Base-by-base conservation (phyloP, 2,329 filamentous ascomycete species). In the Pseudocercospora musae region DNA sequence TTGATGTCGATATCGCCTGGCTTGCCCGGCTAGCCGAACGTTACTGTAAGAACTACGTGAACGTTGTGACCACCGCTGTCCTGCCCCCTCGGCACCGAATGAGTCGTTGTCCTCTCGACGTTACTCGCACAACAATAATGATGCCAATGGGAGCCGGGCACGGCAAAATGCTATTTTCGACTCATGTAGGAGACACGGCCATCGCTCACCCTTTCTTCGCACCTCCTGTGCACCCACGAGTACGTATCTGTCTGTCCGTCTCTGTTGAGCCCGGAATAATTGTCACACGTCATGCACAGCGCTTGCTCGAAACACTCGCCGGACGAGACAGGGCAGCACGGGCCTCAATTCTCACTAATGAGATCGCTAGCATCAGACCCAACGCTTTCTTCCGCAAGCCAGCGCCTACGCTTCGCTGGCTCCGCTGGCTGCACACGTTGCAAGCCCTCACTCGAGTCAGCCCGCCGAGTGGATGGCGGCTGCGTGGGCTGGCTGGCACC, bases 261-360 rank as follows among this genome's bases (percentile, higher is more conserved):
- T 46, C 33, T 57, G 21, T 20, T 52, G 33, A 57, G 54, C 60
- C 58, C 55, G 60, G 33, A 58, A 58, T 61, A 58, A 58, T 61
- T 65, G 63, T 65, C 60, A 65, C 63, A 61, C 31, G 46, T 58
- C 58, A 52, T 65, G 60, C 63, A 50, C 62, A 57, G 50, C 57
- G 53, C 57, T 57, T 62, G 59, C 56, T 49, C 55, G 57, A 64
- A 61, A 59, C 62, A 37, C 54, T 55, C 59, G 62, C 23, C 48
- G 25, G 53, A 49, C 59, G 55, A 57, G 59, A 59, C 62, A 52
- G 48, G 37, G 58, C 59, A 53, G 58, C 49, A 63, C 58, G 50
- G 62, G 55, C 62, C 56, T 23, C 54, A 37, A 58, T 25, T 49
- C 55, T 49, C 53, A 31, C 58, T 49, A n/a, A n/a, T n/a, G 21